Conservation (phyloP, 1,139 yeast species). For the Suhomyces bokatorum region DNA sequence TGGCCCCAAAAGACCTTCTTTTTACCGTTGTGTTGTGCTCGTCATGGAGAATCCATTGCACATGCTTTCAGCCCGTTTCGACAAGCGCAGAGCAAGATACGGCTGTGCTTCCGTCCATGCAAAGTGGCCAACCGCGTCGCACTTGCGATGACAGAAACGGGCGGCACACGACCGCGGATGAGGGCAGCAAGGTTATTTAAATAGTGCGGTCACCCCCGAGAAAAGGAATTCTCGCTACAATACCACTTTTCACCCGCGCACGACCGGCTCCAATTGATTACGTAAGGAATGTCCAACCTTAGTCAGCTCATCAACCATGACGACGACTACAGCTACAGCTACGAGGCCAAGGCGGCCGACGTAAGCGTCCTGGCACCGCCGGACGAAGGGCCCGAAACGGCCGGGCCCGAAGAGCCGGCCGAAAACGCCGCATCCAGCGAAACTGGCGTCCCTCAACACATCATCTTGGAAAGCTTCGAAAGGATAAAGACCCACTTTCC, state of each 20-base stretch:
- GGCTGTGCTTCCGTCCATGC: not conserved
- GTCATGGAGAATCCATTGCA: too few species aligned
- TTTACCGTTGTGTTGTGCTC: not conserved
- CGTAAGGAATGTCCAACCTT: conserved; percentile 18
- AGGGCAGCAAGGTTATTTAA: conserved; percentile 8
- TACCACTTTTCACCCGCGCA: conserved; percentile 9
- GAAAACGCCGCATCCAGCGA: conserved; percentile 4
- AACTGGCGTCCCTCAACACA: conserved; percentile 27
- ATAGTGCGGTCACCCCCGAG: conserved; percentile 9
- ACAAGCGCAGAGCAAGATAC: not conserved
- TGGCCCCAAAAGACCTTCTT: not conserved
- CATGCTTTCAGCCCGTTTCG: too few species aligned
- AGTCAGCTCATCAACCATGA: conserved; percentile 21
- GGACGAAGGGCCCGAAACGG: not conserved
- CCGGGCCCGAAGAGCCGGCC: not conserved
- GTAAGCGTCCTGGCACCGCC: not conserved
- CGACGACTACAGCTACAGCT: conserved; percentile 21
- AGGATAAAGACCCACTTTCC: conserved; percentile 92
- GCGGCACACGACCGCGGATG: conserved; percentile 5
- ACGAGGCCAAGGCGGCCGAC: conserved; percentile 3
- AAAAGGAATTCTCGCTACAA: conserved; percentile 5
- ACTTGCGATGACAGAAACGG: conserved; percentile 9
- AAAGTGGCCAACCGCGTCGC: conserved; percentile 3
- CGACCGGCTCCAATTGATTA: conserved; percentile 10
- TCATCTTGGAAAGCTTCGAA: conserved; percentile 39